Conservation (phyloP, 768 basidiomycete species). For the Leccinum arenicola region DNA sequence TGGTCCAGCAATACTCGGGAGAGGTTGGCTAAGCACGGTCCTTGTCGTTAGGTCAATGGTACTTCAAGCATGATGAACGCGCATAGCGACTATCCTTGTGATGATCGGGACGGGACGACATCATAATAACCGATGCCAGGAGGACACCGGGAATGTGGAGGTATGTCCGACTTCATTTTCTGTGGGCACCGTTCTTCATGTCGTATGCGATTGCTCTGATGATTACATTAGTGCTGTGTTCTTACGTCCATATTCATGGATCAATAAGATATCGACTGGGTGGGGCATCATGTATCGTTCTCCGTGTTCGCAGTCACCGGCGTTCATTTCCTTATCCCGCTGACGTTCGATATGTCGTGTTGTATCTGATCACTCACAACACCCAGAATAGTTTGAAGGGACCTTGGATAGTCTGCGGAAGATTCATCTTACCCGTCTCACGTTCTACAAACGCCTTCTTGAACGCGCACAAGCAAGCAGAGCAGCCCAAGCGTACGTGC, state of each 20-base stretch:
- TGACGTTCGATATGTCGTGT: background rate
- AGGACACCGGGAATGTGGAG: constrained; percentile 72
- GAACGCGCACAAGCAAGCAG: constrained; percentile 51
- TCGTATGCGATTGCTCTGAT: background rate
- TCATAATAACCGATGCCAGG: constrained; percentile 63
- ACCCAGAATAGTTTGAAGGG: constrained; percentile 38
- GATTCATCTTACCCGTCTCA: constrained; percentile 53
- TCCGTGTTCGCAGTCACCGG: background rate
- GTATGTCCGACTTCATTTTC: constrained; percentile 31
- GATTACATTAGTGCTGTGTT: background rate
- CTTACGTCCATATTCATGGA: background rate
- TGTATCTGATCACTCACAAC: constrained; percentile 3
- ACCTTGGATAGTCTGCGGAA: constrained; percentile 40
- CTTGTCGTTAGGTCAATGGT: constrained; percentile 23
- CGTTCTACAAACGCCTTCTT: constrained; percentile 74
- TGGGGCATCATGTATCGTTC: background rate
- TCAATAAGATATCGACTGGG: background rate
- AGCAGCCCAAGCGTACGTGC: constrained; percentile 79
- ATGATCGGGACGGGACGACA: constrained; percentile 49
- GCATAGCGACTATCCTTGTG: constrained; percentile 24
- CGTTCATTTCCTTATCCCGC: background rate
- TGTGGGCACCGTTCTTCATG: background rate
- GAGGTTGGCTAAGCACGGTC: constrained; percentile 17
- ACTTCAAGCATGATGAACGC: constrained; percentile 20
- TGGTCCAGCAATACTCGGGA: constrained; percentile 26